Evolutionary conservation across 2,329 filamentous ascomycete genomes (phyloP).

Genomic region (Ambrosiella xylebori): DNA sequence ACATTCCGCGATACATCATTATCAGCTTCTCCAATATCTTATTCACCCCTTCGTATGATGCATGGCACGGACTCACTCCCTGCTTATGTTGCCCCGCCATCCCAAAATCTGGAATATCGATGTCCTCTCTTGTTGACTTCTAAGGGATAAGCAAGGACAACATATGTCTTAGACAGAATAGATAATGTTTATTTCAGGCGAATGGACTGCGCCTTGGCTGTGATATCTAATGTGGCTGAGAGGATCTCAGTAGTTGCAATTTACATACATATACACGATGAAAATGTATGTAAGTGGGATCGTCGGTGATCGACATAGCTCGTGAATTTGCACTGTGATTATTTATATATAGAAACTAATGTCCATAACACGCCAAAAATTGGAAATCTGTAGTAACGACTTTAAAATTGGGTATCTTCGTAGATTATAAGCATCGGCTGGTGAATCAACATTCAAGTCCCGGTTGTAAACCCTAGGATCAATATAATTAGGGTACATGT

Average conservation of each 20-base stretch:
- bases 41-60: neutral
- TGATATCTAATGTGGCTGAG: too few relatives aligned
- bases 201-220: too few relatives aligned
- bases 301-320: neutral
- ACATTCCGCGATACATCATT: neutral
- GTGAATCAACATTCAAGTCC: neutral
- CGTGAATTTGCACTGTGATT: neutral
- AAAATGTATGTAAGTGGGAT: constrained; percentile 3
- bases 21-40: neutral
- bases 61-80: neutral
- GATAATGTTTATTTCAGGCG: too few relatives aligned
- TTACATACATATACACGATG: neutral
- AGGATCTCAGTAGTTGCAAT: too few relatives aligned
- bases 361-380: neutral
- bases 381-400: neutral
- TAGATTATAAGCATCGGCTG: neutral
- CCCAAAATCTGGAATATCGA: neutral
- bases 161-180: too few relatives aligned
- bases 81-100: too few relatives aligned
- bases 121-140: neutral
- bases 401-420: too few relatives aligned
- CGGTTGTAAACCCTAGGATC: too few relatives aligned
- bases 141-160: too few relatives aligned
- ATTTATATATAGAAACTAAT: too few relatives aligned
- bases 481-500: too few relatives aligned